A percentile compares a stretch with the other conserved stretches of the same genome.
phyloP scores from a whole-genome alignment of 1,284 basidiomycete genomes.

The Apiotrichum mycotoxinovorans region DNA sequence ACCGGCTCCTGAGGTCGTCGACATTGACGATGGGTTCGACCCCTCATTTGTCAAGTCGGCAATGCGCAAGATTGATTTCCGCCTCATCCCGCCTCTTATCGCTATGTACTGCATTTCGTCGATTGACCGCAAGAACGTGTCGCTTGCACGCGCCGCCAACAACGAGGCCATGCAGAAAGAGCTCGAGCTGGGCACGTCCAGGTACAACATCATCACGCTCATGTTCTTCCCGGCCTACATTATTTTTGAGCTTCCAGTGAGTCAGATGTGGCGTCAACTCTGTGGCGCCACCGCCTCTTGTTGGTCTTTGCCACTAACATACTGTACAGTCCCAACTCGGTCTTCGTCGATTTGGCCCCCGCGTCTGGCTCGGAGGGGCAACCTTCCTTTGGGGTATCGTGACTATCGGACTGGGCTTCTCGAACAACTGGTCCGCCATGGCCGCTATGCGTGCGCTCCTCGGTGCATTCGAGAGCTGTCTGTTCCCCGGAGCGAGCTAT shows the following conservation, averaged over 20 bases:
- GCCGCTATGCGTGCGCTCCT: constrained; percentile 24
- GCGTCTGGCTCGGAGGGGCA: constrained; percentile 12
- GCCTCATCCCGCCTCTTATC: constrained; percentile 15
- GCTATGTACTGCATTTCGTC: constrained; percentile 21
- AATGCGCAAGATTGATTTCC: constrained; percentile 15
- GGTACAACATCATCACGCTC: constrained; percentile 46
- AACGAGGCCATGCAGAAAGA: constrained; percentile 11
- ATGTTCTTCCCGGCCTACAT: constrained; percentile 41
- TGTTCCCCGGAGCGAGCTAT: constrained; percentile 40
- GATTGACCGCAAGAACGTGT: constrained; percentile 25
- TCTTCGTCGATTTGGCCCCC: constrained; percentile 21
- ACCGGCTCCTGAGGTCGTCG: too few species aligned
- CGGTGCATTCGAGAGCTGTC: constrained; percentile 32
- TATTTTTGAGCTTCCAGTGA: constrained; percentile 38
- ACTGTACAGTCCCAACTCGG: constrained; percentile 19
- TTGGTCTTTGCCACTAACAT: too few species aligned
- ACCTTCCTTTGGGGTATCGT: constrained; percentile 37
- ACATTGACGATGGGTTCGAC: constrained; percentile 17
- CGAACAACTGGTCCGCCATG: constrained; percentile 24
- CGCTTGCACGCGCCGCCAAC: constrained; percentile 19
- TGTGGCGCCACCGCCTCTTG: too few species aligned
- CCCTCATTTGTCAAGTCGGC: not conserved
- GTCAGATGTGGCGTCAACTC: not conserved
- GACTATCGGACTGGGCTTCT: constrained; percentile 27
- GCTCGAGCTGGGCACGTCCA: constrained; percentile 22